phyloP scores from a whole-genome alignment of 176 grass and related monocot genomes.

The Triticum turgidum region DNA sequence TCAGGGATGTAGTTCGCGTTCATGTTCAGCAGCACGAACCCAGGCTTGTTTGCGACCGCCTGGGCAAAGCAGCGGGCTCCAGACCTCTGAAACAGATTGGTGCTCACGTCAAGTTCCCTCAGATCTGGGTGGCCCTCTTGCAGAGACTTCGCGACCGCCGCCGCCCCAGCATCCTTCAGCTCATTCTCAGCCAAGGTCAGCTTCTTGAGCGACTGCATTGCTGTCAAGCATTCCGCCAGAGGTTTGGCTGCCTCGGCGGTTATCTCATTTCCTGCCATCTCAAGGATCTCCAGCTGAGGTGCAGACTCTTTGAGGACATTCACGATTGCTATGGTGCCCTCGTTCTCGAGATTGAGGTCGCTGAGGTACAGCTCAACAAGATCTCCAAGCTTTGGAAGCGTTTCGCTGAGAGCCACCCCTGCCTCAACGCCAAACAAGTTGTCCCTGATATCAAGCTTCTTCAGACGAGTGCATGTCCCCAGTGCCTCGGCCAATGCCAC shows the following conservation, averaged over 20 bases:
- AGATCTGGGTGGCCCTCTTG: background rate
- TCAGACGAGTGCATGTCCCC: background rate
- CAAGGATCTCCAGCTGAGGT: background rate
- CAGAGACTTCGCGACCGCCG: background rate
- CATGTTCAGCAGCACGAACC: background rate
- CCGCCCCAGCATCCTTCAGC: background rate
- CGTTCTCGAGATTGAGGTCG: background rate
- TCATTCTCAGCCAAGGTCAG: background rate
- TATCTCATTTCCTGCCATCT: conserved; percentile 2
- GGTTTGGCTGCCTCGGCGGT: background rate
- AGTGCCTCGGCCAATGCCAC: background rate
- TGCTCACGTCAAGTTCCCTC: conserved; percentile 7
- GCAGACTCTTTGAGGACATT: background rate
- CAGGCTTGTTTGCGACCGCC: background rate
- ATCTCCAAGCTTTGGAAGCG: background rate
- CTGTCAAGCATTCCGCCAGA: background rate
- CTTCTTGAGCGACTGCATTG: conserved; percentile 7
- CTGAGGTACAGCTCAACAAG: background rate
- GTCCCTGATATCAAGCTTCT: conserved; percentile 9
- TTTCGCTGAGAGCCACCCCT: background rate
- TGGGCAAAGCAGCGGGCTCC: background rate
- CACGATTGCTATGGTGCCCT: background rate
- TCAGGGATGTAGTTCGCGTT: conserved; percentile 3
- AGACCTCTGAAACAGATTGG: background rate
- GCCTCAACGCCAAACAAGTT: conserved; percentile 1